These are phyloP conservation scores for Fusarium sp. DNA, from an alignment of 2,329 filamentous ascomycete species.

Conservation along the genomic window DNA sequence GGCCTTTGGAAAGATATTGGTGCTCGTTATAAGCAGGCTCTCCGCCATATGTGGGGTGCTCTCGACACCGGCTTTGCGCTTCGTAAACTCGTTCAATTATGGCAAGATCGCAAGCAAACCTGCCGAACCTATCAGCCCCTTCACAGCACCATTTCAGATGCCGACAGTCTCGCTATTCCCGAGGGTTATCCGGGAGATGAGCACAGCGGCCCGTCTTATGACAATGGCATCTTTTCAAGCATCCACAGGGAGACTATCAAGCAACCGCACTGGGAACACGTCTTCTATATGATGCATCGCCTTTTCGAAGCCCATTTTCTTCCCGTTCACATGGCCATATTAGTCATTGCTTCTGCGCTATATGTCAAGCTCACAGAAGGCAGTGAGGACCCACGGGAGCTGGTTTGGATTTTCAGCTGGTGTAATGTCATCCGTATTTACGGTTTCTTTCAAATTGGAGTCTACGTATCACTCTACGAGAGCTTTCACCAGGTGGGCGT, in stretches of 20 bases:
- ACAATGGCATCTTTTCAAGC: conserved; percentile 66
- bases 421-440: conserved; percentile 69
- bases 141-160: conserved; percentile 60
- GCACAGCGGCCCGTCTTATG: conserved; percentile 54
- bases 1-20: conserved; percentile 66
- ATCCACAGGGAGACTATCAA: conserved; percentile 63
- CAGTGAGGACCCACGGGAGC: conserved; percentile 61
- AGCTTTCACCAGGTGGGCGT: conserved; percentile 73
- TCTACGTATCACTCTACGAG: conserved; percentile 75
- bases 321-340: conserved; percentile 73
- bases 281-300: conserved; percentile 70
- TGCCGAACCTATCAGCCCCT: conserved; percentile 66
- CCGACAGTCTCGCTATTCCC: conserved; percentile 60
- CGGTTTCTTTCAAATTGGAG: conserved; percentile 71
- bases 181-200: conserved; percentile 55
- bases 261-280: conserved; percentile 64
- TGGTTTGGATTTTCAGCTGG: conserved; percentile 69
- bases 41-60: conserved; percentile 81
- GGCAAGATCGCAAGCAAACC: conserved; percentile 67
- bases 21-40: conserved; percentile 77
- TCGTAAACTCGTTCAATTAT: conserved; percentile 67
- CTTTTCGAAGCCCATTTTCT: conserved; percentile 81
- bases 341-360: conserved; percentile 70
- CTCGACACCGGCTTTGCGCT: conserved; percentile 75
- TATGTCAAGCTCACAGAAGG: conserved; percentile 67